Evolutionary conservation across 2,329 filamentous ascomycete species (phyloP), one percentile per base, ranked within the genome.

Genomic region (Phaeoacremonium minimum): DNA sequence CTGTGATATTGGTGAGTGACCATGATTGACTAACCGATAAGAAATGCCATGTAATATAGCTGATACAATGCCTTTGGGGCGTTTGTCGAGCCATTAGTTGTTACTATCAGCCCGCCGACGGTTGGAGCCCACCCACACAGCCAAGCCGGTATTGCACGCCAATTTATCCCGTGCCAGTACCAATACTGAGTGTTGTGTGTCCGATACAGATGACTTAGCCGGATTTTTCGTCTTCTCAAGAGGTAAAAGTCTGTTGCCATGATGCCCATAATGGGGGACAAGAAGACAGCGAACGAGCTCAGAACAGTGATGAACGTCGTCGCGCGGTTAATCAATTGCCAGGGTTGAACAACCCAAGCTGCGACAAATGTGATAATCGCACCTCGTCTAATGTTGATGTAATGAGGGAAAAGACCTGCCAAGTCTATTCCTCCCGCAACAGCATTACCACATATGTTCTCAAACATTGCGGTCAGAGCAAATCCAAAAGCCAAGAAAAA

Each of bases 11-110:
- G 26, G 26, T n/a, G 22, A 26, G 22, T 26, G 22, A 3, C 9
- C 9, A 26, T 26, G 22, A n/a, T 18, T 16, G 5, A 18, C 40
- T 35, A 30, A 38, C 66, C 67, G 13, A 67, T 54, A 11, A 70
- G 55, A 40, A 71, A 71, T 0, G 68, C 64, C 53, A 66, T 63
- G 38, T 64, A 69, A 43, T 71, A 71, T 14, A 71, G 43, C 45
- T 71, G 53, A n/a, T 59, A 60, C 22, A 69, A 42, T 4, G 50
- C 52, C 18, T 51, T 51, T 4, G 64, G 55, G 4, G 63, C 60
- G 36, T 50, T 29, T 4, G 19, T 37, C 3, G 34, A 53, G 30
- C 54, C 48, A 15, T 54, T 40, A 7, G 60, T 56, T 6, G 54
- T 62, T 35, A 61, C 49, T 15, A 68, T 33, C 18, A 67, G 46